A percentile compares a stretch with the other conserved stretches of the same genome.
These are phyloP conservation scores for Flaveria ramosissima DNA, from an alignment of 129 eudicot genomes.

Conservation along the genomic window DNA sequence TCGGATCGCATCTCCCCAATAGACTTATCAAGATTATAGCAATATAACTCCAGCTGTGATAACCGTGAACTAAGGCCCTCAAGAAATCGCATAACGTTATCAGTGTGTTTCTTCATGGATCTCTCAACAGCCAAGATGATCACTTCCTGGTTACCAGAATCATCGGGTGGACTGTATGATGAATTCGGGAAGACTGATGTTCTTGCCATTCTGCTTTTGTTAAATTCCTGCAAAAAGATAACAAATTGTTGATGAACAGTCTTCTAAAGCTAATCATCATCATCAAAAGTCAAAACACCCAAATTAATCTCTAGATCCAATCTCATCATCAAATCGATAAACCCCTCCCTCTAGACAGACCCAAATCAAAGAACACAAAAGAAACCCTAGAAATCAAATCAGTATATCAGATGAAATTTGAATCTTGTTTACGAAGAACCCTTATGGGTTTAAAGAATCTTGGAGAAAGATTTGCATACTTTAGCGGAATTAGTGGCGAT, in stretches of 20 bases:
- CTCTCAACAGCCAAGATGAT: slow-evolving; percentile 64
- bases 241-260: neutral
- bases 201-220: slow-evolving; percentile 84
- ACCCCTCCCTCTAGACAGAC: neutral
- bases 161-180: slow-evolving; percentile 85
- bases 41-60: slow-evolving; percentile 84
- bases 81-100: slow-evolving; percentile 87
- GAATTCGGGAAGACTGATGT: slow-evolving; percentile 66
- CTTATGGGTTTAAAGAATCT: neutral
- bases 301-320: neutral
- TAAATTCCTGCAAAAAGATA: slow-evolving; percentile 62
- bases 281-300: neutral
- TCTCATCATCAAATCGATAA: neutral
- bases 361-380: slow-evolving; percentile 5
- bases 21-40: slow-evolving; percentile 91
- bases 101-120: slow-evolving; percentile 79
- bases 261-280: neutral
- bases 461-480: slow-evolving; percentile 38
- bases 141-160: slow-evolving; percentile 67
- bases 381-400: neutral
- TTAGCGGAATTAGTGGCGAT: slow-evolving; percentile 48
- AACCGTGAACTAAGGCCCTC: slow-evolving; percentile 93
- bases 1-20: slow-evolving; percentile 94
- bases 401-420: neutral
- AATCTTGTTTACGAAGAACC: too few relatives aligned